Evolutionary conservation across 139 green algal genomes (phyloP).

Genomic region (Astrephomene gubernaculifera): DNA sequence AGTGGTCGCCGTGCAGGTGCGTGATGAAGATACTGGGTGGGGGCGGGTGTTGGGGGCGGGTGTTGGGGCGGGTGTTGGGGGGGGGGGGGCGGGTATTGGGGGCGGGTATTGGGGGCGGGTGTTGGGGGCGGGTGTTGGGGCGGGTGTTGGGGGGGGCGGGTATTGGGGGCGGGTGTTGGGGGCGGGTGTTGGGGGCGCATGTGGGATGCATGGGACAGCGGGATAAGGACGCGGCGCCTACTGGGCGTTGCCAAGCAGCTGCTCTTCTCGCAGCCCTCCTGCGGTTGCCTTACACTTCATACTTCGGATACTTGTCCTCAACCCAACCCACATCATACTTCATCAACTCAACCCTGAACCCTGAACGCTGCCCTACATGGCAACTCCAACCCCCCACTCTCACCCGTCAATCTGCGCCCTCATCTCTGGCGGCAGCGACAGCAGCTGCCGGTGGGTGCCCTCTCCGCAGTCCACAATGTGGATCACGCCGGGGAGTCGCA

Average conservation of each 20-base stretch:
- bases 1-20: conserved; percentile 97
- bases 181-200: neutral
- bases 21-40: conserved; percentile 86
- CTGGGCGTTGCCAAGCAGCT: no score
- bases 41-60: neutral
- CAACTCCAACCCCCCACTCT: neutral
- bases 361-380: no score
- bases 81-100: neutral
- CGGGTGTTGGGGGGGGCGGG: neutral
- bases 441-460: conserved; percentile 82
- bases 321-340: no score
- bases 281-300: no score
- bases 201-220: neutral
- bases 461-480: conserved; percentile 94
- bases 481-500: conserved; percentile 56
- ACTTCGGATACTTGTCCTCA: no score
- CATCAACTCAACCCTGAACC: no score
- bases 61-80: neutral
- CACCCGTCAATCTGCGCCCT: conserved; percentile 57
- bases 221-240: neutral
- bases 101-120: neutral
- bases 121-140: neutral
- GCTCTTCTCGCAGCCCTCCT: no score
- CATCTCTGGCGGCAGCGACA: conserved; percentile 54
- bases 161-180: neutral